Conservation (phyloP, 495 filamentous ascomycete species). For the Xylaria acuta region DNA sequence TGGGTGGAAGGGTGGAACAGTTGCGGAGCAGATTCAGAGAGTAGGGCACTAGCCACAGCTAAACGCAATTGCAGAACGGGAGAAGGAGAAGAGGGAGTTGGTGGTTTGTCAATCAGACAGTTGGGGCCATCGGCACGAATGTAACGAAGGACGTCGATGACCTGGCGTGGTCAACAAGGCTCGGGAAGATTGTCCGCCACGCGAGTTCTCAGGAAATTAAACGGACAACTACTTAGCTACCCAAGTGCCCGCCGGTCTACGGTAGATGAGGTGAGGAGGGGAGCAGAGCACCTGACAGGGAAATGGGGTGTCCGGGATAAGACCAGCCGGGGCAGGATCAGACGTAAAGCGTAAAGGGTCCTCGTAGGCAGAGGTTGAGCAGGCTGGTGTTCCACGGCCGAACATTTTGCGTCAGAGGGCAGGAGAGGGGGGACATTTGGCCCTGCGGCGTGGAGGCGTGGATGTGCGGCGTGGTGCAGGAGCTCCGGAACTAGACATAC, state of each 20-base stretch:
- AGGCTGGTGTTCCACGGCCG: constrained; percentile 9
- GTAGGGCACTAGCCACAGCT: constrained; percentile 5
- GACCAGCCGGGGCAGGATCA: constrained; percentile 6
- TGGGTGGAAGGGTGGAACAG: background rate
- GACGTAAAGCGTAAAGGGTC: background rate
- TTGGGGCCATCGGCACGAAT: background rate
- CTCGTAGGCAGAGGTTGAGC: background rate
- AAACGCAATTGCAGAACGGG: background rate
- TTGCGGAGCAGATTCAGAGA: background rate
- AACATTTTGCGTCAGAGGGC: constrained; percentile 10
- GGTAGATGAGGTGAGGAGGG: background rate
- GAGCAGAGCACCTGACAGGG: background rate
- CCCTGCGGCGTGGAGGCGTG: constrained; percentile 1
- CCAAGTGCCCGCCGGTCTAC: background rate
- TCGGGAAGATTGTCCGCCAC: background rate
- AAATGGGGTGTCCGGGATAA: background rate
- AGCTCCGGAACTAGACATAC: constrained; percentile 7
- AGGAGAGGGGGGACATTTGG: background rate
- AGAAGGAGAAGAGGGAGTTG: background rate
- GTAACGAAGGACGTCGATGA: background rate
- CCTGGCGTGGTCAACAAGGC: background rate
- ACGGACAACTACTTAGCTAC: background rate
- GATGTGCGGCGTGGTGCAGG: constrained; percentile 12
- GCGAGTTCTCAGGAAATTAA: constrained; percentile 6
- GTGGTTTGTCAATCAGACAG: background rate